phyloP scores from a whole-genome alignment of 768 basidiomycete species.

The Panaeolus papilionaceus region DNA sequence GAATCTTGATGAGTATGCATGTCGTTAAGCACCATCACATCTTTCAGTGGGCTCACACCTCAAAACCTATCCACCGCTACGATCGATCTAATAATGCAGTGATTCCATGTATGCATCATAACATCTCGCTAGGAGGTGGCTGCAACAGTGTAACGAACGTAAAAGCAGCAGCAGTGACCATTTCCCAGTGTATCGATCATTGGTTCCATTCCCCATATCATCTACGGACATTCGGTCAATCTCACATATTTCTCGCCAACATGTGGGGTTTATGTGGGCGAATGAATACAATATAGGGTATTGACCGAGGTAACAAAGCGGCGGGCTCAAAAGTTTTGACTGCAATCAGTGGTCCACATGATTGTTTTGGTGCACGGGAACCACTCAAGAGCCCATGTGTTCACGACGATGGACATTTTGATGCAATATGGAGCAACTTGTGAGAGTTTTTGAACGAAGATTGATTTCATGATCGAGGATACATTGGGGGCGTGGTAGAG shows the following conservation, averaged over 20 bases:
- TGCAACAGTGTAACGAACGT: neutral
- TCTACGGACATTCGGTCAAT: neutral
- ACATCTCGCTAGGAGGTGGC: neutral
- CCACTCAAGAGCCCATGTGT: neutral
- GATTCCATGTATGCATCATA: neutral
- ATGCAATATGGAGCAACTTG: neutral
- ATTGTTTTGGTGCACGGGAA: neutral
- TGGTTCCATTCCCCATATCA: neutral
- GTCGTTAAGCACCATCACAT: neutral
- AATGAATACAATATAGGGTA: neutral
- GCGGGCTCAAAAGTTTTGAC: neutral
- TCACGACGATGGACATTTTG: neutral
- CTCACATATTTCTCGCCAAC: conserved; percentile 1
- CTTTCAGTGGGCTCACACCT: neutral
- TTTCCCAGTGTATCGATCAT: neutral
- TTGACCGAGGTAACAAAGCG: neutral
- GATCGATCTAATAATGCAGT: neutral
- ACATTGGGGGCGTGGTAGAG: conserved; percentile 5
- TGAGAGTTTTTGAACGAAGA: neutral
- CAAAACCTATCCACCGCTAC: neutral
- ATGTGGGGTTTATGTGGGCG: neutral
- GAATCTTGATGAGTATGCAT: neutral
- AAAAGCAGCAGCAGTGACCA: neutral
- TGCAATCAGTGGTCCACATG: neutral
- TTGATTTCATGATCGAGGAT: conserved; percentile 6